A percentile compares a stretch with the other conserved stretches of the same genome.
phyloP scores from a whole-genome alignment of 2,329 filamentous ascomycete species.

The Apiospora rasikravindrae region DNA sequence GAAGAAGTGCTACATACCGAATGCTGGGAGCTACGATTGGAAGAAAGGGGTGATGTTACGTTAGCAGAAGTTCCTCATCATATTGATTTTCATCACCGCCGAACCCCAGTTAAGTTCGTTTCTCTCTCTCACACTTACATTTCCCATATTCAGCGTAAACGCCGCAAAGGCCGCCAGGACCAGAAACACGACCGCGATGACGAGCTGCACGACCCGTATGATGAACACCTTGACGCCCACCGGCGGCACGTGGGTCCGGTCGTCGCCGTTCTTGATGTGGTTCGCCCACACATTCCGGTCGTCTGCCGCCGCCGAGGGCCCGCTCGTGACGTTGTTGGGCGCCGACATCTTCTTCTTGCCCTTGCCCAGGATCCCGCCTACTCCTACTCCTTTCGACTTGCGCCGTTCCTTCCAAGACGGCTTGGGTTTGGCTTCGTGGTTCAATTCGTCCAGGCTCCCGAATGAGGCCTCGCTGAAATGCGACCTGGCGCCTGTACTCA shows the following conservation, averaged over 20 bases:
- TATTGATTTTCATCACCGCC: not conserved
- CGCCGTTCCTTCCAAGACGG: not conserved
- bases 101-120: not conserved
- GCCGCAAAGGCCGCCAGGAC: conserved; percentile 17
- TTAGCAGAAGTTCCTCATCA: not conserved
- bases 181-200: not conserved
- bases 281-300: conserved; percentile 1
- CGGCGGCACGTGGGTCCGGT: conserved; percentile 6
- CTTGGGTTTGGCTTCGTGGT: not conserved
- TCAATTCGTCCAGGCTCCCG: not conserved
- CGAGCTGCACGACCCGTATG: not conserved
- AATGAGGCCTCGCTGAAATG: not conserved
- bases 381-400: not conserved
- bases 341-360: not conserved
- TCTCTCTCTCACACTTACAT: not conserved
- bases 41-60: not conserved
- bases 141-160: conserved; percentile 9
- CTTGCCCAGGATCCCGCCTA: not conserved
- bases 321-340: not conserved
- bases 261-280: conserved; percentile 13
- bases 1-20: not conserved
- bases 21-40: conserved; percentile 3
- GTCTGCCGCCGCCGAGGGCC: not conserved
- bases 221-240: not conserved
- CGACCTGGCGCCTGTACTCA: not conserved